Conservation (phyloP, 208 protist species). For the Polymyxa betae region DNA sequence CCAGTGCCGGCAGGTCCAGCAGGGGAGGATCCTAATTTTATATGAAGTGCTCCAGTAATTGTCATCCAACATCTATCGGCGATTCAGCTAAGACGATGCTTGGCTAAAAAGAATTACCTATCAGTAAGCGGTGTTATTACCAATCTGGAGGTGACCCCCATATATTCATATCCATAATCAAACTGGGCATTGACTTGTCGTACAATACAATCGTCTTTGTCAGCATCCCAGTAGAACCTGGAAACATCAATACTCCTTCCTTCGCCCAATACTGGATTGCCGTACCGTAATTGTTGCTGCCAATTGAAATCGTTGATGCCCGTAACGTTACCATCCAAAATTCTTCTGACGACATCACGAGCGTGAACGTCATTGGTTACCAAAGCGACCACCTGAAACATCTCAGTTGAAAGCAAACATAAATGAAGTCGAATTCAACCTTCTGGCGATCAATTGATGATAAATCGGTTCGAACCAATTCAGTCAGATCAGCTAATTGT, state of each 20-base stretch:
- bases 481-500: constrained; percentile 84
- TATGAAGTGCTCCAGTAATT: constrained; percentile 67
- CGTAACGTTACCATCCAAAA: constrained; percentile 83
- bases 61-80: constrained; percentile 91
- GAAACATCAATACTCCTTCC: not conserved
- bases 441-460: constrained; percentile 86
- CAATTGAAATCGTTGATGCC: constrained; percentile 88
- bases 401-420: not conserved
- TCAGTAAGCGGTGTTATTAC: constrained; percentile 56
- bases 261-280: not conserved
- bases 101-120: not conserved
- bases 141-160: constrained; percentile 89
- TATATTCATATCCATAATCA: constrained; percentile 96
- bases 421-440: constrained; percentile 68
- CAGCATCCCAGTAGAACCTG: constrained; percentile 91
- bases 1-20: constrained; percentile 70
- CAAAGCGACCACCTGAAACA: constrained; percentile 74
- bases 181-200: constrained; percentile 91
- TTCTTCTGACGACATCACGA: constrained; percentile 88
- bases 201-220: constrained; percentile 87
- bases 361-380: constrained; percentile 97
- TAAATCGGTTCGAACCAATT: constrained; percentile 81
- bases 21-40: constrained; percentile 67
- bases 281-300: constrained; percentile 90
- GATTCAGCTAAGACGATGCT: constrained; percentile 76